Evolutionary conservation across 2,329 filamentous ascomycete genomes (phyloP).

Genomic region (Epichloe elymi): DNA sequence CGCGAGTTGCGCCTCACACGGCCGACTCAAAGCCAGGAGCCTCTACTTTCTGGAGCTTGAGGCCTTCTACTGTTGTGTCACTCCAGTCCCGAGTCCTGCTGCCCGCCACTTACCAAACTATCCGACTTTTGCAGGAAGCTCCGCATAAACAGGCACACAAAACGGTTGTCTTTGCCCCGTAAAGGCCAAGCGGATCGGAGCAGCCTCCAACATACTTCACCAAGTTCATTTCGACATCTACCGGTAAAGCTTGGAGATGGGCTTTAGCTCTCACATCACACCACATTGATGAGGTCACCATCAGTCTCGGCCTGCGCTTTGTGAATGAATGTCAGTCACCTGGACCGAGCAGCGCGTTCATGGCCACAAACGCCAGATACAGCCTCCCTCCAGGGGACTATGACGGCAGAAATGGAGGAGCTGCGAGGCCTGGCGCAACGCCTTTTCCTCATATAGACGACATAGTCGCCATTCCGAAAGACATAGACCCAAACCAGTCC

Average conservation of each 20-base stretch:
- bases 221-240: background rate
- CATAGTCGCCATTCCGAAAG: slow-evolving; percentile 30
- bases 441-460: slow-evolving; percentile 42
- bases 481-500: slow-evolving; percentile 35
- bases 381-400: slow-evolving; percentile 16
- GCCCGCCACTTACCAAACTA: background rate
- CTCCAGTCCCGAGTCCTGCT: background rate
- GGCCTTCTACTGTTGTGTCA: background rate
- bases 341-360: slow-evolving; percentile 7
- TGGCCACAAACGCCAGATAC: slow-evolving; percentile 19
- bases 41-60: background rate
- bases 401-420: slow-evolving; percentile 16
- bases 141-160: background rate
- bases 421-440: slow-evolving; percentile 14
- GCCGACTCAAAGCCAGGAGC: background rate
- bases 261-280: background rate
- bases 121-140: background rate
- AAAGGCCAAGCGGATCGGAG: background rate
- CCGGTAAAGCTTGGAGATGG: background rate
- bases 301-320: slow-evolving; percentile 1
- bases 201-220: background rate
- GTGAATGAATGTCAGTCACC: slow-evolving; percentile 1
- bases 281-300: slow-evolving; percentile 3
- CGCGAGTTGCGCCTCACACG: background rate
- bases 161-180: background rate